Evolutionary conservation across 179 eudicot genomes (phyloP).

Genomic region (Patellifolia procumbens): DNA sequence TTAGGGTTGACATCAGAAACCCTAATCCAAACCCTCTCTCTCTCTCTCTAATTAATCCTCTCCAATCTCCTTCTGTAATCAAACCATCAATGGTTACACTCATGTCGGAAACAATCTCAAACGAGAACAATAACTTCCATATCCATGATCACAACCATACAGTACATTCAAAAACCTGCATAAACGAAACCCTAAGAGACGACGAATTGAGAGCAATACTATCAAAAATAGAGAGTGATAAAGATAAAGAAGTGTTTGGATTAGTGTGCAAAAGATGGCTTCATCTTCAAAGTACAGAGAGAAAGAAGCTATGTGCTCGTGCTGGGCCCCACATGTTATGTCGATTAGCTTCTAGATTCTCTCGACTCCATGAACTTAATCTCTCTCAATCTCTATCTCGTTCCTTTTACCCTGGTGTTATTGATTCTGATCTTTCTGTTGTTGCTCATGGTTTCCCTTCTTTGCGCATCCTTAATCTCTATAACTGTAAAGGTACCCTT

Average conservation of each 20-base stretch:
- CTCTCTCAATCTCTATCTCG: slow-evolving; percentile 70
- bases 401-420: slow-evolving; percentile 83
- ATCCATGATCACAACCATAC: background rate
- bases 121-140: background rate
- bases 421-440: slow-evolving; percentile 76
- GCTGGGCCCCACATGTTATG: slow-evolving; percentile 92
- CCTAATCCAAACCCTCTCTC: background rate
- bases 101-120: background rate
- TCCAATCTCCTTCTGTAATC: background rate
- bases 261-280: slow-evolving; percentile 92
- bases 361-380: slow-evolving; percentile 57
- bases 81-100: background rate
- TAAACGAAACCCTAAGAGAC: slow-evolving; percentile 64
- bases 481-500: slow-evolving; percentile 60
- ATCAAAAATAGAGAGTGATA: slow-evolving; percentile 43
- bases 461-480: slow-evolving; percentile 52
- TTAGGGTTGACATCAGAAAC: background rate
- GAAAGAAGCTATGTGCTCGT: slow-evolving; percentile 68
- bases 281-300: slow-evolving; percentile 69
- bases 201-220: slow-evolving; percentile 72
- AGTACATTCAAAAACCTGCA: slow-evolving; percentile 19
- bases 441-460: slow-evolving; percentile 58
- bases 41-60: background rate
- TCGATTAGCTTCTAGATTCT: slow-evolving; percentile 67
- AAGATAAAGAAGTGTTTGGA: slow-evolving; percentile 76